phyloP scores from a whole-genome alignment of 2,329 filamentous ascomycete genomes.

The Phyllosticta citriasiana region DNA sequence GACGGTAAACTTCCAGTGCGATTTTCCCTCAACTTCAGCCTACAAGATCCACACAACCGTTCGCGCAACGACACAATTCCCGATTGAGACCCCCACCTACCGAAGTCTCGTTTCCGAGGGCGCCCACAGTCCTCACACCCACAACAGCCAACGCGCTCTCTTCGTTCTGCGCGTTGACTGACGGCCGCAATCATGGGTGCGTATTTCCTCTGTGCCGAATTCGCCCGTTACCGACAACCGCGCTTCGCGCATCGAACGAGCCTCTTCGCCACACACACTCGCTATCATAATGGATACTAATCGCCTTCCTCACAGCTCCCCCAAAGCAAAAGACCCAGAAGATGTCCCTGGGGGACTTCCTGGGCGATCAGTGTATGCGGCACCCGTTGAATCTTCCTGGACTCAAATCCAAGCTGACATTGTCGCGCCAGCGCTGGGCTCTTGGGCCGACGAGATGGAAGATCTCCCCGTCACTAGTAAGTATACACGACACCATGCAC shows the following conservation, averaged over 20 bases:
- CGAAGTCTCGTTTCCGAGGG: not conserved
- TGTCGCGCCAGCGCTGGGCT: conserved; percentile 55
- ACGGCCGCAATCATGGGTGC: conserved; percentile 51
- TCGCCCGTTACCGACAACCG: conserved; percentile 11
- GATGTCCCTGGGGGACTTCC: conserved; percentile 95
- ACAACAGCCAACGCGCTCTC: conserved; percentile 25
- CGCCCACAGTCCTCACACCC: conserved; percentile 17
- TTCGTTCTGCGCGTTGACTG: conserved; percentile 28
- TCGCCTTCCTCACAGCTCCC: conserved; percentile 53
- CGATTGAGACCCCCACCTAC: conserved; percentile 4
- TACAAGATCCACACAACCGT: conserved; percentile 7
- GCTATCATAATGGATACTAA: conserved; percentile 32
- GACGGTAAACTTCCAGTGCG: not conserved
- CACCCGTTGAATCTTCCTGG: conserved; percentile 13
- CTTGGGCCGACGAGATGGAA: conserved; percentile 99
- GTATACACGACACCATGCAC: conserved; percentile 19
- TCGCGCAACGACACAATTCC: conserved; percentile 3
- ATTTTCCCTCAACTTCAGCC: conserved; percentile 11
- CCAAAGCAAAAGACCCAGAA: conserved; percentile 92
- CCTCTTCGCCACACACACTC: not conserved
- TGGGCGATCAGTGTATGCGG: conserved; percentile 75
- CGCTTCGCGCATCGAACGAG: conserved; percentile 2
- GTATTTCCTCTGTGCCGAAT: conserved; percentile 22
- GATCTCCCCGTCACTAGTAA: conserved; percentile 66
- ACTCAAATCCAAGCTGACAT: conserved; percentile 18